These are phyloP conservation scores for Phlebiopsis gigantea DNA, from an alignment of 768 basidiomycete genomes.

Conservation along the genomic window DNA sequence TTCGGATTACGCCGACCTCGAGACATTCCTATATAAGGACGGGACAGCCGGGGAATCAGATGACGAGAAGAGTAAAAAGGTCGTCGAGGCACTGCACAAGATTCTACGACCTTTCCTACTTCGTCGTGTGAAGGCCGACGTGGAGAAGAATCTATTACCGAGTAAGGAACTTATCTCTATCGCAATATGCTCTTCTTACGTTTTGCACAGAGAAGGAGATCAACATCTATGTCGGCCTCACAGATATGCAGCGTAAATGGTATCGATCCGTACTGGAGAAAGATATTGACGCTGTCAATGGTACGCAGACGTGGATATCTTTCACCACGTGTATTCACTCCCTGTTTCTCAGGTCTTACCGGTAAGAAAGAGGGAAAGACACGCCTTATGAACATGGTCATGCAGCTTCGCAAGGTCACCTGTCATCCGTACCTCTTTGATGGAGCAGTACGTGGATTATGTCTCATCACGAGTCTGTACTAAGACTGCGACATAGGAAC, in stretches of 20 bases:
- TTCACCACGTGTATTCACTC: neutral
- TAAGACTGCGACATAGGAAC: slow-evolving; percentile 51
- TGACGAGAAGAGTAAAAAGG: slow-evolving; percentile 83
- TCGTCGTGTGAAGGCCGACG: slow-evolving; percentile 91
- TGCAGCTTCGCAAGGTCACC: slow-evolving; percentile 92
- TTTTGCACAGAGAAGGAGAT: slow-evolving; percentile 82
- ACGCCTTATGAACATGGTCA: slow-evolving; percentile 96
- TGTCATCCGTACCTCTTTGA: slow-evolving; percentile 93
- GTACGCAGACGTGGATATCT: slow-evolving; percentile 32
- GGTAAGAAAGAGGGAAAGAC: slow-evolving; percentile 99
- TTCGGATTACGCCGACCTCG: slow-evolving; percentile 85
- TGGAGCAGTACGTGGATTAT: slow-evolving; percentile 44
- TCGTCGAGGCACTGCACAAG: slow-evolving; percentile 96
- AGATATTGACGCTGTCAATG: slow-evolving; percentile 98
- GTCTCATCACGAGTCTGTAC: slow-evolving; percentile 29
- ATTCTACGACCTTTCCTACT: slow-evolving; percentile 93
- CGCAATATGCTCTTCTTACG: slow-evolving; percentile 1
- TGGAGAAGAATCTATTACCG: slow-evolving; percentile 92
- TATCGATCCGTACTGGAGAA: slow-evolving; percentile 94
- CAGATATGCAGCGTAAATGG: slow-evolving; percentile 98
- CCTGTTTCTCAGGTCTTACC: slow-evolving; percentile 55
- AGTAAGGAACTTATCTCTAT: slow-evolving; percentile 40
- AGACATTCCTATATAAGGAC: slow-evolving; percentile 91
- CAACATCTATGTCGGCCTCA: slow-evolving; percentile 95
- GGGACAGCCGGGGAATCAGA: slow-evolving; percentile 60